A percentile compares a stretch with the other conserved stretches of the same genome.
phyloP scores from a whole-genome alignment of 2,329 filamentous ascomycete species.

The Coniochaeta sp. region DNA sequence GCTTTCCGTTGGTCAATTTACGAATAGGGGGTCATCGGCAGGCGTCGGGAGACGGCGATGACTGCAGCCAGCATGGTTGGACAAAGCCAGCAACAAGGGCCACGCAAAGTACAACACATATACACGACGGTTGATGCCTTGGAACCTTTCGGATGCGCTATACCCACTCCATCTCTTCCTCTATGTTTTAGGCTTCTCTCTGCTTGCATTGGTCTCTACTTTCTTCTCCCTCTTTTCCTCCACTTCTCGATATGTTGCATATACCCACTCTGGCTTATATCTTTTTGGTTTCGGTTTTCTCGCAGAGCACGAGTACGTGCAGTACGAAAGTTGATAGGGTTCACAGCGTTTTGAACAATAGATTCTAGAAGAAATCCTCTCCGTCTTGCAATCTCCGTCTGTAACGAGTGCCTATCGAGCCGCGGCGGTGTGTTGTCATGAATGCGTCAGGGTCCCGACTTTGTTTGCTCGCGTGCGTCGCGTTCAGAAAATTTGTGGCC shows the following conservation, averaged over 20 bases:
- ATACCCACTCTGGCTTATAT: slow-evolving; percentile 1
- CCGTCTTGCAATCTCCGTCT: background rate
- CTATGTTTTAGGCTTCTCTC: background rate
- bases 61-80: background rate
- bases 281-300: background rate
- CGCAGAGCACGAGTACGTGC: background rate
- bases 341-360: background rate
- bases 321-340: background rate
- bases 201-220: background rate
- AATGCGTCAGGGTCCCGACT: background rate
- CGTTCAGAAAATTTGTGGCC: background rate
- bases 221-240: background rate
- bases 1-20: background rate
- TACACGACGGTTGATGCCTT: background rate
- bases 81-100: background rate
- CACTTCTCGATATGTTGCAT: background rate
- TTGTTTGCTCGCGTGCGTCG: background rate
- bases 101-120: background rate
- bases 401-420: background rate
- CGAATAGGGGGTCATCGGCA: background rate
- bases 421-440: background rate
- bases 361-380: background rate
- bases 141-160: background rate
- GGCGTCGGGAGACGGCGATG: background rate
- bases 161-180: background rate